These are phyloP conservation scores for Leucosporidium creatinivorum DNA, from an alignment of 768 basidiomycete species.

Conservation along the genomic window DNA sequence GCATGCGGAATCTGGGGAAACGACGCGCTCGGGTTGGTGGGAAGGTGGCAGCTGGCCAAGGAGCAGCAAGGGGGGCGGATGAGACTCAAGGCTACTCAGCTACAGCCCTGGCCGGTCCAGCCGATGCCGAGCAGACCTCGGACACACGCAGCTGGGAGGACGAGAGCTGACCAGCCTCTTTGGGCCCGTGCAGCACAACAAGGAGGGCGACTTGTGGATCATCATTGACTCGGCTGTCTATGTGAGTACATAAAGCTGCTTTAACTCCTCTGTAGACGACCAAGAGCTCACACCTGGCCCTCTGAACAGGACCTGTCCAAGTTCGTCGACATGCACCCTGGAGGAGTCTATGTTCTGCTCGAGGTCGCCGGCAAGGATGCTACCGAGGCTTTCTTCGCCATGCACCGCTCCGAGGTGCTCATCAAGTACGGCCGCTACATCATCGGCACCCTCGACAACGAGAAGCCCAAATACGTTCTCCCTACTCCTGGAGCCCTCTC, in stretches of 20 bases:
- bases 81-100: too few species aligned
- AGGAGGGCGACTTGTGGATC: conserved; percentile 75
- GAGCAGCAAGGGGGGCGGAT: too few species aligned
- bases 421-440: conserved; percentile 35
- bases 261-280: too few species aligned
- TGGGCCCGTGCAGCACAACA: conserved; percentile 55
- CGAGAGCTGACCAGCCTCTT: too few species aligned
- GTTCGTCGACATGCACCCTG: conserved; percentile 76
- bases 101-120: too few species aligned
- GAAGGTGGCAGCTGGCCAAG: too few species aligned
- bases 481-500: conserved; percentile 57
- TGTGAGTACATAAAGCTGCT: not conserved
- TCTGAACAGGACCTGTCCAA: conserved; percentile 54
- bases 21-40: not conserved
- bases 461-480: conserved; percentile 32
- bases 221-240: conserved; percentile 48
- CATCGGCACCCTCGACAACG: conserved; percentile 27
- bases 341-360: conserved; percentile 53
- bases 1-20: not conserved
- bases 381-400: conserved; percentile 77
- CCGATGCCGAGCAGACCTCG: too few species aligned
- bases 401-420: conserved; percentile 80
- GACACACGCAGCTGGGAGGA: too few species aligned
- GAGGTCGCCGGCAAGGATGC: conserved; percentile 56
- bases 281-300: conserved; percentile 46